Percentiles rank a stretch among this genome's conserved stretches.
Evolutionary conservation across 164 flowering plant species (phyloP).

Genomic region (Kalanchoe fedtschenkoi): DNA sequence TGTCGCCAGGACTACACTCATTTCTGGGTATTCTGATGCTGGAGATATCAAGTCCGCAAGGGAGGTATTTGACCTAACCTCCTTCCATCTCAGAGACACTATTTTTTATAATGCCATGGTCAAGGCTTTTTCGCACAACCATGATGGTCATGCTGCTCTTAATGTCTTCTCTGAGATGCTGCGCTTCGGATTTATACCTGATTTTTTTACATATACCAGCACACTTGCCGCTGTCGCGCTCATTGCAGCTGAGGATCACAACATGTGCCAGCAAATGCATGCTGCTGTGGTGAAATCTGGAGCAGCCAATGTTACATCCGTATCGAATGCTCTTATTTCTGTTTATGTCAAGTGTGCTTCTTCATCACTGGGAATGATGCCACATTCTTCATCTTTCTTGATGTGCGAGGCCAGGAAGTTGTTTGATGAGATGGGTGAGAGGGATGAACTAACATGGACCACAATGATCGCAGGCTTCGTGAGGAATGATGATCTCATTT

Average conservation of each 20-base stretch:
- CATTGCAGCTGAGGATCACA: conserved; percentile 28
- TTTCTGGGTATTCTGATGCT: conserved; percentile 41
- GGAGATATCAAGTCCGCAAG: conserved; percentile 27
- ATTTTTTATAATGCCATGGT: conserved; percentile 68
- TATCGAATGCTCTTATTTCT: conserved; percentile 53
- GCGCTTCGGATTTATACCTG: conserved; percentile 28
- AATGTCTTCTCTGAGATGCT: conserved; percentile 39
- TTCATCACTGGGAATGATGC: conserved; percentile 20
- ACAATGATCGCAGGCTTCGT: conserved; percentile 75
- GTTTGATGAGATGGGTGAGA: conserved; percentile 48
- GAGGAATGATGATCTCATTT: conserved; percentile 20
- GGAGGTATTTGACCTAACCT: conserved; percentile 32
- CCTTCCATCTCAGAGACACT: conserved; percentile 39
- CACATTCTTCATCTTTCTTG: conserved; percentile 17
- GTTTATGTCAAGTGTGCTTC: conserved; percentile 52
- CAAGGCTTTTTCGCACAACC: conserved; percentile 39
- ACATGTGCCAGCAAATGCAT: conserved; percentile 47
- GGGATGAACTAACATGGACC: conserved; percentile 68
- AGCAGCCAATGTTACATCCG: conserved; percentile 27
- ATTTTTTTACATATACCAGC: conserved; percentile 44
- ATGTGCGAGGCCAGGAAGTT: conserved; percentile 39
- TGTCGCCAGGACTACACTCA: conserved; percentile 52
- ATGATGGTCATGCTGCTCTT: conserved; percentile 45
- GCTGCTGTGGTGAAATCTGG: conserved; percentile 50
- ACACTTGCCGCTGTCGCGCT: conserved; percentile 34